These are phyloP conservation scores for Thymus quinquecostatus DNA, from an alignment of 257 asterid species.

Conservation along the genomic window DNA sequence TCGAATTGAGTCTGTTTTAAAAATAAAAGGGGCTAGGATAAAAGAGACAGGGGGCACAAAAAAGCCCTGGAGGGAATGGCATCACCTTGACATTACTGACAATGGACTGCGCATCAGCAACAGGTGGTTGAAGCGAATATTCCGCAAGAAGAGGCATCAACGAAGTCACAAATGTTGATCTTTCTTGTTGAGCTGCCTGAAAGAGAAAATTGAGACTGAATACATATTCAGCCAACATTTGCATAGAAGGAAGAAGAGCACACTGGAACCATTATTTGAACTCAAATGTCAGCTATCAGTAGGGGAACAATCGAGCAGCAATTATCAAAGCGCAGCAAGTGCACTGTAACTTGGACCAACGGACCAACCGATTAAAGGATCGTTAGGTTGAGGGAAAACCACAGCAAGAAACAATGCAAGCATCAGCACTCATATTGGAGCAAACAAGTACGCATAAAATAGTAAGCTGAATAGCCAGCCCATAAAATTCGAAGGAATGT, in stretches of 20 bases:
- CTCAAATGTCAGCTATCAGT: slow-evolving; percentile 12
- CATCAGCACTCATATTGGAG: not conserved
- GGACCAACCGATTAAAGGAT: slow-evolving; percentile 18
- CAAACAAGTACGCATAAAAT: slow-evolving; percentile 8
- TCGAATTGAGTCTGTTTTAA: too few species aligned
- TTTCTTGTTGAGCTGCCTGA: slow-evolving; percentile 96
- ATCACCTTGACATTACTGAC: slow-evolving; percentile 90
- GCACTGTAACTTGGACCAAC: slow-evolving; percentile 11
- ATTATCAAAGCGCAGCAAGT: slow-evolving; percentile 17
- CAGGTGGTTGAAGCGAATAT: slow-evolving; percentile 88
- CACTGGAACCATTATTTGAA: slow-evolving; percentile 19
- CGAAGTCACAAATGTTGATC: slow-evolving; percentile 73
- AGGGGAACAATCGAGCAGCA: slow-evolving; percentile 22
- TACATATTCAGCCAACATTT: slow-evolving; percentile 34
- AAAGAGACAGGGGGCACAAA: not conserved
- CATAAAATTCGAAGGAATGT: not conserved
- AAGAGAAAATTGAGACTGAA: slow-evolving; percentile 41
- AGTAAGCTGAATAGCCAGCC: slow-evolving; percentile 5
- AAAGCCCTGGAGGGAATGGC: slow-evolving; percentile 22
- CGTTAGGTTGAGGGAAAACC: slow-evolving; percentile 20
- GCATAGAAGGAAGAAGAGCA: slow-evolving; percentile 21
- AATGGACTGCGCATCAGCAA: slow-evolving; percentile 93
- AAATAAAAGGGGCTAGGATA: too few species aligned
- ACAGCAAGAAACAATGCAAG: slow-evolving; percentile 14
- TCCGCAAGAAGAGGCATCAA: slow-evolving; percentile 96